Evolutionary conservation across 768 basidiomycete genomes (phyloP), one percentile per base, ranked within the genome.

Genomic region (Naganishia antarctica): DNA sequence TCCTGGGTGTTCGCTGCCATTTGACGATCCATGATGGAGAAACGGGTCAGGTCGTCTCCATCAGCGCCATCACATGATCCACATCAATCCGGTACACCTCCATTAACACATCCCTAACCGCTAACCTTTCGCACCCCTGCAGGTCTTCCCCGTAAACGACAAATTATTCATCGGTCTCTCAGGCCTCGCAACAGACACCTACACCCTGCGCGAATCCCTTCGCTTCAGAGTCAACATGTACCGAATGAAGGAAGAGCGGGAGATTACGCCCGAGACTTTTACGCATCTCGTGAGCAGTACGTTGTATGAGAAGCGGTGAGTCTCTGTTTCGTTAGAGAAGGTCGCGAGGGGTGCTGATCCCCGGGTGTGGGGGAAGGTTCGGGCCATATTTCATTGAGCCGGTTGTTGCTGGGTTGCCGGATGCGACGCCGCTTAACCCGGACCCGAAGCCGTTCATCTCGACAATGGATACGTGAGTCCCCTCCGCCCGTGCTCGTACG

Each of bases 161-260:
- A 86, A 89, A 69, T 85, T 94, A 75, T 96, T 87, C 80, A 78
- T 92, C 69, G 96, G 94, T 41, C 82, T 99, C 32, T 85, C 93
- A 47, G 96, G 96, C 43, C 83, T 99, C 40, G 96, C 87, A 11
- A 89, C 91, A 4, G 96, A 99, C 78, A 90, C 96, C 61, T 83
- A 85, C 63, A 97, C 96, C 67, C 79, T 99, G 64, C 87, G 85
- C 70, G 94, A 98, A 78, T 84, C 85, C 43, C 87, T 98, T 74
- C 86, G 96, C 60, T 93, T 88, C 80, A 84, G 92, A 69, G 88
- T 94, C 64, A 99, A 99, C 81, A 93, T 98, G 90, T 98, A 97
- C 80, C 89, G 90, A 32, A 97, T 99, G 83, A 99, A 99, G 79
- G 94, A 99, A 79, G 94, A 96, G 75, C 85, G 94, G 68, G 87